Evolutionary conservation across 805 yeast species (phyloP), one percentile per base, ranked within the genome.

Genomic region (Scheffersomyces lignosus): DNA sequence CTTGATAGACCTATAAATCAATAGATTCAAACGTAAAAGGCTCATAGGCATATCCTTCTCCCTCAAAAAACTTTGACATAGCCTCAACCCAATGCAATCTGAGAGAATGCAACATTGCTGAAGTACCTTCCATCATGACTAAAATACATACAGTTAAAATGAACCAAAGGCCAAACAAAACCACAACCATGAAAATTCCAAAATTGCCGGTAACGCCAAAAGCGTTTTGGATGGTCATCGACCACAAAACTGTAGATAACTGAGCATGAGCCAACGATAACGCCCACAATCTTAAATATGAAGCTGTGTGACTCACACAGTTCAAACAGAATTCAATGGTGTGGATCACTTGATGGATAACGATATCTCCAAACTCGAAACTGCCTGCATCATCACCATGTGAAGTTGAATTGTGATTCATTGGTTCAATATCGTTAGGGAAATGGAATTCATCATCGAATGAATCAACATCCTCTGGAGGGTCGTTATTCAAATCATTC

Each of bases 1-100:
- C n/a, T n/a, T n/a, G n/a, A n/a, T n/a, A 20, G 10, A 7, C 10
- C 24, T 27, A 38, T 27, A 38, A 16, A 25, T 41, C 41, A 15
- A 43, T 43, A 9, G 26, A 27, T 23, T 45, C 41, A 36, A 91
- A 89, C 3, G 83, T 76, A 58, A 88, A 93, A n/a, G 99, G 98
- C 47, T 77, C 81, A 58, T 87, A 93, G 4, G 90, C 80, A 48
- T 80, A 73, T 43, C 99, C 99, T 62, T 91, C 98, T 60, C 99
- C 99, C 57, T 86, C 93, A 55, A 90, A 93, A 68, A 84, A 95
- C 70, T 93, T 93, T 44, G 96, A 88, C 99, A 93, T 93, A 18
- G 96, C 83, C 70, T 93, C 99, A 45, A 93, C 99, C 99, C 99
- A 93, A 62, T 93, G 99, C 57, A 93, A 77, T 73, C 99, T 87